Percentiles rank a stretch among this genome's conserved stretches.
These are phyloP conservation scores for Fusarium pininemorale DNA, from an alignment of 2,329 filamentous ascomycete genomes.

Conservation along the genomic window DNA sequence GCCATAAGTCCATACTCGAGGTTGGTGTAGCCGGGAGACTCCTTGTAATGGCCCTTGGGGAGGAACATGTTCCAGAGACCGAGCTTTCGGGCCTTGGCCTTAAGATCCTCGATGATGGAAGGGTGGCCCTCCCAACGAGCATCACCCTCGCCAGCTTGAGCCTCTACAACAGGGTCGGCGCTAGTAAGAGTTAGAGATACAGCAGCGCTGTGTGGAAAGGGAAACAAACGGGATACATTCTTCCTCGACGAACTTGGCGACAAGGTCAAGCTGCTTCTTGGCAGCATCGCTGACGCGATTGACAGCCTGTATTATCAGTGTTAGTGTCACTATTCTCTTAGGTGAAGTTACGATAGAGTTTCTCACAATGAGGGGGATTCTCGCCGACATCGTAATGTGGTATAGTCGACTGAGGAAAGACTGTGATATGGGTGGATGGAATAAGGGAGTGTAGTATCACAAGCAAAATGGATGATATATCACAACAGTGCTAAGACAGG, in stretches of 20 bases:
- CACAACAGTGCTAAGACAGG: background rate
- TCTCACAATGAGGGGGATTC: conserved; percentile 48
- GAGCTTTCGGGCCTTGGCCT: conserved; percentile 80
- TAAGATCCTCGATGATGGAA: conserved; percentile 85
- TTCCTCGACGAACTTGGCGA: conserved; percentile 96
- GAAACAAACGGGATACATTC: conserved; percentile 80
- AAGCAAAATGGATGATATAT: background rate
- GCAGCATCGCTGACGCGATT: conserved; percentile 82
- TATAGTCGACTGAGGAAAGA: conserved; percentile 6
- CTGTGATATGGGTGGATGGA: background rate
- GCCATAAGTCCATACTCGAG: conserved; percentile 98
- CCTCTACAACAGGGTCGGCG: conserved; percentile 81
- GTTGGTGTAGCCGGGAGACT: conserved; percentile 94
- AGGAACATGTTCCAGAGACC: conserved; percentile 99
- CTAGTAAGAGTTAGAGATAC: conserved; percentile 48
- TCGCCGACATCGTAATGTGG: conserved; percentile 42
- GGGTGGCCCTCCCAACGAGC: conserved; percentile 85
- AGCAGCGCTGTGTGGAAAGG: background rate
- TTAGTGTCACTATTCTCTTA: conserved; percentile 8
- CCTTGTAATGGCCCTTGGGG: conserved; percentile 92
- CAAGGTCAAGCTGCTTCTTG: conserved; percentile 83
- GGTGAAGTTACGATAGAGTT: background rate
- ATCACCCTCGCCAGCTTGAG: conserved; percentile 80
- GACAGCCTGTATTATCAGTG: conserved; percentile 49
- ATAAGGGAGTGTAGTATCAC: conserved; percentile 6